Conservation (phyloP, 2,329 filamentous ascomycete species). For the Nothophaeocryptopus gaeumannii region DNA sequence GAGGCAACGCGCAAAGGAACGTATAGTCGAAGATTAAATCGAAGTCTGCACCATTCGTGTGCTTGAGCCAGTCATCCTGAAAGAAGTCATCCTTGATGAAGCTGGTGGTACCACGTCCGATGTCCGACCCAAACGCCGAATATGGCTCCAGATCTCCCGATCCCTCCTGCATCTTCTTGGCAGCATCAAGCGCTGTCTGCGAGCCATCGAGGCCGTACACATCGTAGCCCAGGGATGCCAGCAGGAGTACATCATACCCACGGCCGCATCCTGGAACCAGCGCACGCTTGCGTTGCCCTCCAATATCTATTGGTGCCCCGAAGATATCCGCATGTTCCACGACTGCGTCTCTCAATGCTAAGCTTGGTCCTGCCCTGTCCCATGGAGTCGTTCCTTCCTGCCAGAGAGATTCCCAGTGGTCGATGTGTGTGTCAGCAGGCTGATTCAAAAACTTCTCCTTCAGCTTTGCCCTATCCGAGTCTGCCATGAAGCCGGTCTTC, state of each 20-base stretch:
- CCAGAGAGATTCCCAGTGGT: constrained; percentile 47
- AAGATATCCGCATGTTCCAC: constrained; percentile 27
- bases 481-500: neutral
- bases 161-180: constrained; percentile 42
- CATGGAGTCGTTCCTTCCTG: constrained; percentile 54
- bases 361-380: constrained; percentile 59
- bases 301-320: constrained; percentile 19
- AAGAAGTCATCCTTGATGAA: constrained; percentile 69
- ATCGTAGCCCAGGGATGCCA: constrained; percentile 74
- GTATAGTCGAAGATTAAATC: constrained; percentile 67
- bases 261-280: constrained; percentile 79
- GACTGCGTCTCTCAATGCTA: constrained; percentile 57
- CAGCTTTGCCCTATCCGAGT: constrained; percentile 15
- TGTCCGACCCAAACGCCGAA: constrained; percentile 39
- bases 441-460: constrained; percentile 41
- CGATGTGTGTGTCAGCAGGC: constrained; percentile 40
- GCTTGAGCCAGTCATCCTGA: constrained; percentile 54
- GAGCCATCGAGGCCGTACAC: constrained; percentile 71
- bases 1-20: constrained; percentile 61
- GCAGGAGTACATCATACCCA: constrained; percentile 75
- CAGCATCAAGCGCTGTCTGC: constrained; percentile 47
- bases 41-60: constrained; percentile 49
- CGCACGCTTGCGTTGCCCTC: constrained; percentile 50
- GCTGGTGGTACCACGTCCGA: constrained; percentile 51
- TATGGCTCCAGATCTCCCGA: constrained; percentile 43